Percentiles rank a stretch among this genome's conserved stretches.
phyloP scores from a whole-genome alignment of 352 stramenopile species.

The Phytophthora colocasiae region DNA sequence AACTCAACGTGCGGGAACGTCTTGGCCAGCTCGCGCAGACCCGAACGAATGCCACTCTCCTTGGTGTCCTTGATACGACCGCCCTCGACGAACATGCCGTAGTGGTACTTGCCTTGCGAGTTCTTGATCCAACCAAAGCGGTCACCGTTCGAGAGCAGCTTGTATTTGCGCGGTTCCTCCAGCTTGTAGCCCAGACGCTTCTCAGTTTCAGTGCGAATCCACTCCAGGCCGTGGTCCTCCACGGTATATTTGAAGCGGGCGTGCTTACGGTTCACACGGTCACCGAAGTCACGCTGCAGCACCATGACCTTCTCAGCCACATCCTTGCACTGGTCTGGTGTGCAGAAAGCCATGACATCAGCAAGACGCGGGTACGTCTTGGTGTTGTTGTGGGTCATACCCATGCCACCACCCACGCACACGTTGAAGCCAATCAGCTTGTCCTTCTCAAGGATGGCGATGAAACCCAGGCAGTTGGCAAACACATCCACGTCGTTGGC shows the following conservation, averaged over 20 bases:
- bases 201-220: constrained; percentile 95
- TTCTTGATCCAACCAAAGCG: constrained; percentile 82
- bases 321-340: constrained; percentile 90
- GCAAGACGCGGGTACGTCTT: constrained; percentile 97
- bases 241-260: constrained; percentile 99
- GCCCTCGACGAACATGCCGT: constrained; percentile 88
- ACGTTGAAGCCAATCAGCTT: constrained; percentile 96
- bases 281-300: constrained; percentile 96
- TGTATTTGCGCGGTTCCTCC: constrained; percentile 79
- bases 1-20: constrained; percentile 93
- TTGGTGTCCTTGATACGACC: constrained; percentile 95
- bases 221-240: constrained; percentile 95
- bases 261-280: constrained; percentile 97
- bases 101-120: constrained; percentile 74
- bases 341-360: constrained; percentile 96
- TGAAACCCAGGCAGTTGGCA: constrained; percentile 96
- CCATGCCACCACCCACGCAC: constrained; percentile 97
- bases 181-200: constrained; percentile 95
- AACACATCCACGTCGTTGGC: constrained; percentile 98
- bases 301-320: constrained; percentile 95
- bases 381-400: constrained; percentile 97
- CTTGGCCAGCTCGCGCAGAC: constrained; percentile 92
- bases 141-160: constrained; percentile 75
- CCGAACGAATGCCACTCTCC: constrained; percentile 86
- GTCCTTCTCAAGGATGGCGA: constrained; percentile 92